A percentile compares a stretch with the other conserved stretches of the same genome.
Conservation (phyloP, 208 protist species). For the Acanthamoeba lenticulata region DNA sequence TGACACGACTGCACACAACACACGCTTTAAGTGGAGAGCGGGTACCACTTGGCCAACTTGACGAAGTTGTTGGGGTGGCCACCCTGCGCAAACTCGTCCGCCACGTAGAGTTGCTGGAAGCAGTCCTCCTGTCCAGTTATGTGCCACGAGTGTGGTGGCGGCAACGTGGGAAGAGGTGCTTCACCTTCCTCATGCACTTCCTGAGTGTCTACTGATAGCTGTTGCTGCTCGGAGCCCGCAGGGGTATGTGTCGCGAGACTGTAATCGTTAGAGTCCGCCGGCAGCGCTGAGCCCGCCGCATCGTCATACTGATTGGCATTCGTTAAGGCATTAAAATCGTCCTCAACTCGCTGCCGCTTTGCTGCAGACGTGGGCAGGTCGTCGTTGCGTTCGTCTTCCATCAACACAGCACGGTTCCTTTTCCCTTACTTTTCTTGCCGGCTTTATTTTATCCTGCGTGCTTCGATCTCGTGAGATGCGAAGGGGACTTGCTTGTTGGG, state of each 20-base stretch:
- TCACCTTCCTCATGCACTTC: background rate
- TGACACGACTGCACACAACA: background rate
- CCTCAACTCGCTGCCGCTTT: constrained; percentile 5
- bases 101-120: constrained; percentile 13
- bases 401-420: too few relatives aligned
- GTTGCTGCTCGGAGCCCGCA: too few relatives aligned
- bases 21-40: background rate
- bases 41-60: background rate
- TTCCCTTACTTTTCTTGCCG: too few relatives aligned
- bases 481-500: too few relatives aligned
- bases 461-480: too few relatives aligned
- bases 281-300: too few relatives aligned
- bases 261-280: too few relatives aligned
- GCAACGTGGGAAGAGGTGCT: background rate
- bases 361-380: background rate
- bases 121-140: background rate
- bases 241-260: too few relatives aligned
- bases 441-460: too few relatives aligned
- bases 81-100: background rate
- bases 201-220: background rate
- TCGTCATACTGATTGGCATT: too few relatives aligned
- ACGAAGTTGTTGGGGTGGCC: constrained; percentile 31
- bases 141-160: constrained; percentile 11
- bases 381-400: background rate
- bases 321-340: too few relatives aligned